Conservation (phyloP, 2,329 filamentous ascomycete genomes). For the Colletotrichum ledebouriae region DNA sequence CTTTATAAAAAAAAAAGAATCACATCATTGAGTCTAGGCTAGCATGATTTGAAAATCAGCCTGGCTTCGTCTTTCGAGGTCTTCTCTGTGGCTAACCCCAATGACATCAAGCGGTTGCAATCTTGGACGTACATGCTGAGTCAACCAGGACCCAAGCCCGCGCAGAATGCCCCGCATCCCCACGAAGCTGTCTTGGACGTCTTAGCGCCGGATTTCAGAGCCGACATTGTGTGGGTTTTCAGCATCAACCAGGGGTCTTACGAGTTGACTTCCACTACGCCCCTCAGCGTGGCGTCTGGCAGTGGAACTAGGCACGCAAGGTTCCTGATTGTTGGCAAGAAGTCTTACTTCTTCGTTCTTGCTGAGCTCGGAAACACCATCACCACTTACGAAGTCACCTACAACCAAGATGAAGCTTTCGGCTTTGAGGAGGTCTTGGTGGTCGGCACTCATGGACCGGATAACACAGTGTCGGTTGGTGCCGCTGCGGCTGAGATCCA, state of each 20-base stretch:
- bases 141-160: constrained; percentile 57
- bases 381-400: constrained; percentile 67
- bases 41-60: constrained; percentile 1
- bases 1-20: background rate
- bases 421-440: constrained; percentile 61
- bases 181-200: constrained; percentile 42
- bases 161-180: constrained; percentile 39
- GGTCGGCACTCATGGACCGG: constrained; percentile 62
- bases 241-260: constrained; percentile 35
- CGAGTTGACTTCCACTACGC: constrained; percentile 28
- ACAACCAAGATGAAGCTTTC: constrained; percentile 57
- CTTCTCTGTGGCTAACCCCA: constrained; percentile 38
- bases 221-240: constrained; percentile 40
- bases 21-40: background rate
- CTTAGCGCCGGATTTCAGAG: constrained; percentile 38
- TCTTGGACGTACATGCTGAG: constrained; percentile 53
- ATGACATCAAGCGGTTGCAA: constrained; percentile 37
- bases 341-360: constrained; percentile 70
- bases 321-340: constrained; percentile 57
- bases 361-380: constrained; percentile 72
- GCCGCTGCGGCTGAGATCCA: constrained; percentile 67
- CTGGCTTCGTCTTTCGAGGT: constrained; percentile 36
- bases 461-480: constrained; percentile 54
- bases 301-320: constrained; percentile 59
- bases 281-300: constrained; percentile 34